phyloP scores from a whole-genome alignment of 805 yeast genomes.

The Candida patagonica region DNA sequence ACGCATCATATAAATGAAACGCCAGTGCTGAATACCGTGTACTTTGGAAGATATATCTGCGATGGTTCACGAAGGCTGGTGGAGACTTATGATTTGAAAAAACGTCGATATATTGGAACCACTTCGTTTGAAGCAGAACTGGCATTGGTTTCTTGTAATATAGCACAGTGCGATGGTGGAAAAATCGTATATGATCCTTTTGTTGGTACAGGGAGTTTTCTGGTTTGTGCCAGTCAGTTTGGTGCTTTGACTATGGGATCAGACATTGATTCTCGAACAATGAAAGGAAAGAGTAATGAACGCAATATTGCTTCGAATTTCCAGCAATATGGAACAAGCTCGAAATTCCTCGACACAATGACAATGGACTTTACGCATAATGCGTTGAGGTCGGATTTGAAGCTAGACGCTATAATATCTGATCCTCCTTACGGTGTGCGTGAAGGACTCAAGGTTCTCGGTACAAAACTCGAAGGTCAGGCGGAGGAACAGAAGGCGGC shows the following conservation, averaged over 20 bases:
- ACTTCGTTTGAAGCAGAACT: slow-evolving; percentile 95
- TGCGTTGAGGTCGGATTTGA: slow-evolving; percentile 55
- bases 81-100: slow-evolving; percentile 72
- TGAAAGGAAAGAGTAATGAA: slow-evolving; percentile 32
- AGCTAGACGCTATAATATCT: slow-evolving; percentile 74
- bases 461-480: slow-evolving; percentile 50
- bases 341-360: slow-evolving; percentile 59
- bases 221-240: slow-evolving; percentile 77
- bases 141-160: slow-evolving; percentile 76
- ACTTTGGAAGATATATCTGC: slow-evolving; percentile 72
- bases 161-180: slow-evolving; percentile 63
- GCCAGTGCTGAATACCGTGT: slow-evolving; percentile 37
- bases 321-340: slow-evolving; percentile 54
- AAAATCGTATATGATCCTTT: slow-evolving; percentile 85
- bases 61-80: slow-evolving; percentile 55
- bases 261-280: slow-evolving; percentile 79
- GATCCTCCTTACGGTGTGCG: slow-evolving; percentile 98
- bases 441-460: slow-evolving; percentile 89
- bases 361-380: slow-evolving; percentile 95
- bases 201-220: slow-evolving; percentile 92
- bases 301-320: slow-evolving; percentile 51
- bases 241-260: slow-evolving; percentile 79
- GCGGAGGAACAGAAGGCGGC: slow-evolving; percentile 62
- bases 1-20: not conserved
- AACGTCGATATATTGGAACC: slow-evolving; percentile 84